phyloP scores from a whole-genome alignment of 2,329 filamentous ascomycete species.

The Ceratocystis colombiana region DNA sequence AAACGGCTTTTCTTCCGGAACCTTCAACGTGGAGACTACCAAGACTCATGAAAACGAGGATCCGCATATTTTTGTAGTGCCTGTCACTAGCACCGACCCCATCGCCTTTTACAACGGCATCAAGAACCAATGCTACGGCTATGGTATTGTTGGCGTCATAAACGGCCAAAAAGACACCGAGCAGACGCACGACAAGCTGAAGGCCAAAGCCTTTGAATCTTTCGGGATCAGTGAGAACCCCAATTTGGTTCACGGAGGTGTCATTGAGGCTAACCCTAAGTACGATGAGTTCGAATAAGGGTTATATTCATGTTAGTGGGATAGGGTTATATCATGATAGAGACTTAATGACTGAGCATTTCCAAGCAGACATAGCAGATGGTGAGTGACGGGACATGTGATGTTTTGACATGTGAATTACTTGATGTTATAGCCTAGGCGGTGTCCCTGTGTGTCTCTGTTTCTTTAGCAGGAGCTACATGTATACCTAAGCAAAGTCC shows the following conservation, averaged over 20 bases:
- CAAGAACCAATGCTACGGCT: conserved; percentile 28
- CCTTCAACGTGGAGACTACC: conserved; percentile 32
- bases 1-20: neutral
- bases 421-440: no score
- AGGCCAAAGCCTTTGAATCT: neutral
- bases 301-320: no score
- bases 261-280: neutral
- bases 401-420: no score
- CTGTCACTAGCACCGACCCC: neutral
- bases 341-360: no score
- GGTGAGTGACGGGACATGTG: no score
- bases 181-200: neutral
- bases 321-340: no score
- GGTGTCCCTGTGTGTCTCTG: no score
- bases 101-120: conserved; percentile 1
- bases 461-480: no score
- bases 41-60: conserved; percentile 27
- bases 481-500: no score
- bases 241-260: neutral
- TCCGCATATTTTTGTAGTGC: conserved; percentile 26
- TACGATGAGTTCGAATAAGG: neutral
- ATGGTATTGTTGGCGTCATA: conserved; percentile 24
- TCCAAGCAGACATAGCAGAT: no score
- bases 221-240: neutral
- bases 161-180: neutral